Evolutionary conservation across 495 filamentous ascomycete species (phyloP).

Genomic region (Jackrogersella multiformis): DNA sequence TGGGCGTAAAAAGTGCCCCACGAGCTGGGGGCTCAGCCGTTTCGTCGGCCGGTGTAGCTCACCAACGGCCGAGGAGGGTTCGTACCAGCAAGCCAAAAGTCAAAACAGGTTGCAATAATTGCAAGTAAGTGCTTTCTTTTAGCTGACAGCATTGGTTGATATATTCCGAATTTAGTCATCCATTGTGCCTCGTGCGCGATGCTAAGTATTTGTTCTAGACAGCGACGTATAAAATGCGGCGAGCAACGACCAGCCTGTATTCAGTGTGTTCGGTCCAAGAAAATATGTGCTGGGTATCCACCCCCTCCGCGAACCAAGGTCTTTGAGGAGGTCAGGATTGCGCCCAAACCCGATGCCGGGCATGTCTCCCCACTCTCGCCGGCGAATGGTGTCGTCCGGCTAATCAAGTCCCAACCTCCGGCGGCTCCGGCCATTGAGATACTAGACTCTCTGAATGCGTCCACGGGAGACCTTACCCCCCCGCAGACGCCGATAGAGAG

Average conservation of each 20-base stretch:
- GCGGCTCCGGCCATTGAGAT: neutral
- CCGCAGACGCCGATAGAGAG: constrained; percentile 46
- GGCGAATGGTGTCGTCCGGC: constrained; percentile 3
- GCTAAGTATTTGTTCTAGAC: constrained; percentile 51
- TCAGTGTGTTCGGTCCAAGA: constrained; percentile 63
- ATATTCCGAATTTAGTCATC: constrained; percentile 17
- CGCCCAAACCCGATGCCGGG: constrained; percentile 51
- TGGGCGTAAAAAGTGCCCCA: constrained; percentile 12
- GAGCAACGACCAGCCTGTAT: constrained; percentile 67
- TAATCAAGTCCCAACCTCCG: constrained; percentile 9
- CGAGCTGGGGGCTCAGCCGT: constrained; percentile 5
- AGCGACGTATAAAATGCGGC: constrained; percentile 72
- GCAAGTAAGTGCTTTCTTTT: constrained; percentile 59
- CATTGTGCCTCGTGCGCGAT: constrained; percentile 16
- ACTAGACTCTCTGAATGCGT: neutral
- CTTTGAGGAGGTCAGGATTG: constrained; percentile 55
- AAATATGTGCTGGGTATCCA: constrained; percentile 61
- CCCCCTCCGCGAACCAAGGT: constrained; percentile 55
- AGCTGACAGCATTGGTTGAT: constrained; percentile 3
- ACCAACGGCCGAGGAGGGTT: constrained; percentile 46
- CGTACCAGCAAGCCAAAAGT: constrained; percentile 61
- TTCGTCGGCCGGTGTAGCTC: constrained; percentile 14
- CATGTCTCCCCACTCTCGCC: constrained; percentile 25
- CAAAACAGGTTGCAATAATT: constrained; percentile 65
- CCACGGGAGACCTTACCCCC: constrained; percentile 36